phyloP scores from a whole-genome alignment of 2,329 filamentous ascomycete genomes.

The Ophiocordyceps sinensis region DNA sequence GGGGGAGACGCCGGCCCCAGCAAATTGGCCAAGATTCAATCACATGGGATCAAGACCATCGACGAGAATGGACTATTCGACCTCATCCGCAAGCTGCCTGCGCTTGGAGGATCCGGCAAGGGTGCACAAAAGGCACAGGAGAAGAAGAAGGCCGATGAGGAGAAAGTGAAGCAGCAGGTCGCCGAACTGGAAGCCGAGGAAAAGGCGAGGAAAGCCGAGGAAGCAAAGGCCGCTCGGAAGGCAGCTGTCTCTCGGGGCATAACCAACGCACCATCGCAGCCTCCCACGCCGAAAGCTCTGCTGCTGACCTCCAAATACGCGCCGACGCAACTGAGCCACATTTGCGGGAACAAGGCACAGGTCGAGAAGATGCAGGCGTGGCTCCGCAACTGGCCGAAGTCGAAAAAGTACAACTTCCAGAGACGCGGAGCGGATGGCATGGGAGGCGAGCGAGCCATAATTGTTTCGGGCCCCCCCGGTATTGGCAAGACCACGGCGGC shows the following conservation, averaged over 20 bases:
- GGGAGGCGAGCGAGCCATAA: conserved; percentile 74
- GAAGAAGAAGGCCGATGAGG: conserved; percentile 73
- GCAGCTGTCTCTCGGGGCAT: conserved; percentile 17
- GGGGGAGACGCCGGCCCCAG: conserved; percentile 85
- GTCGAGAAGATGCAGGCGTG: conserved; percentile 85
- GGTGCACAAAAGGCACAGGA: conserved; percentile 74
- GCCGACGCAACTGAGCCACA: conserved; percentile 68
- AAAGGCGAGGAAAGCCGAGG: conserved; percentile 39
- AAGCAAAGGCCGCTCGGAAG: conserved; percentile 32
- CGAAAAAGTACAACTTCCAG: conserved; percentile 68
- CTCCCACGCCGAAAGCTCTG: conserved; percentile 40
- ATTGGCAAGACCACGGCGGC: conserved; percentile 97
- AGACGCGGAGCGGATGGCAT: conserved; percentile 71
- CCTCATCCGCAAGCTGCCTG: conserved; percentile 66
- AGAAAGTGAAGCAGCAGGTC: conserved; percentile 67
- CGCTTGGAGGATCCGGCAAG: conserved; percentile 75
- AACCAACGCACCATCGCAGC: conserved; percentile 17
- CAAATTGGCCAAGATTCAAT: conserved; percentile 75
- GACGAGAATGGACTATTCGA: conserved; percentile 86
- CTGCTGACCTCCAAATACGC: conserved; percentile 96
- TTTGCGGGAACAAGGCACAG: conserved; percentile 83
- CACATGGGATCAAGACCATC: conserved; percentile 75
- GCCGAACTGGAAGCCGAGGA: conserved; percentile 79
- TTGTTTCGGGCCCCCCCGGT: conserved; percentile 87
- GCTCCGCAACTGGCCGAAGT: conserved; percentile 70